Conservation (phyloP, 2,329 filamentous ascomycete species). For the Arthrobotrys pseudoclavata region DNA sequence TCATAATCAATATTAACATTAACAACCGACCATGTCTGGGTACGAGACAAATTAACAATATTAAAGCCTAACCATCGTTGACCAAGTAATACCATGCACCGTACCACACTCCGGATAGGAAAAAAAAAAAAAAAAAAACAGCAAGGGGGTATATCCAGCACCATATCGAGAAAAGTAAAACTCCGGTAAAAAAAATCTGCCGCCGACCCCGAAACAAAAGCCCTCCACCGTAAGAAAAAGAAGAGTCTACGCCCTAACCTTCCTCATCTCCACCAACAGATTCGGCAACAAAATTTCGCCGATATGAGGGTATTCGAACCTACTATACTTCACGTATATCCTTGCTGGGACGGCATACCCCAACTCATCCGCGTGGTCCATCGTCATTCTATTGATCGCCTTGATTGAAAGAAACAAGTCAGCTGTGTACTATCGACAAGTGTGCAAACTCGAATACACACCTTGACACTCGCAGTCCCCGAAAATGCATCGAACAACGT, state of each 20-base stretch:
- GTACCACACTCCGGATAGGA: not conserved
- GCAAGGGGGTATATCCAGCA: not conserved
- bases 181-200: not conserved
- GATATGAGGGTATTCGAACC: constrained; percentile 33
- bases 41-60: too few relatives aligned
- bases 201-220: not conserved
- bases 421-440: not conserved
- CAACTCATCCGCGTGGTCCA: constrained; percentile 26
- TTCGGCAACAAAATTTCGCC: constrained; percentile 28
- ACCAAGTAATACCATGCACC: not conserved
- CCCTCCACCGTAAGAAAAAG: not conserved
- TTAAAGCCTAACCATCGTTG: too few relatives aligned
- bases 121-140: not conserved
- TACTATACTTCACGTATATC: constrained; percentile 39
- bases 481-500: constrained; percentile 39
- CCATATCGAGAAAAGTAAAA: not conserved
- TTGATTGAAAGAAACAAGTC: not conserved
- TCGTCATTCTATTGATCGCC: constrained; percentile 40
- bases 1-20: too few relatives aligned
- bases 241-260: not conserved
- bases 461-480: constrained; percentile 41
- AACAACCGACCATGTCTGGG: too few relatives aligned
- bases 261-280: constrained; percentile 39
- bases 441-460: not conserved
- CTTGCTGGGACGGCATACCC: constrained; percentile 15